A percentile compares a stretch with the other conserved stretches of the same genome.
Evolutionary conservation across 106 monocot genomes (phyloP).

Genomic region (Acorus gramineus): DNA sequence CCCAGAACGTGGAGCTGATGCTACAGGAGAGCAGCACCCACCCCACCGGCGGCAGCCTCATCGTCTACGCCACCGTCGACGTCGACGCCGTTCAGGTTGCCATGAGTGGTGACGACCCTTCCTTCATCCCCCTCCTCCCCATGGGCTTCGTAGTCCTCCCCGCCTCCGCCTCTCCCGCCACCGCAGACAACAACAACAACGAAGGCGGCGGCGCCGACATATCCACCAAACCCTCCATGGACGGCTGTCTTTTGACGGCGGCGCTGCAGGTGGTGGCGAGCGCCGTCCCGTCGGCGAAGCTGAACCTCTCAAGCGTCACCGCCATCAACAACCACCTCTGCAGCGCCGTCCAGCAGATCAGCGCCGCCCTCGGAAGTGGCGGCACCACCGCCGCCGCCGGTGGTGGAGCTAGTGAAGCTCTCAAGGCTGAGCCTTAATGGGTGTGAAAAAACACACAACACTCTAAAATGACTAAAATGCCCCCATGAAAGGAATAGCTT

Average conservation of each 20-base stretch:
- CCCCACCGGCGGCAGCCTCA: slow-evolving; percentile 62
- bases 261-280: slow-evolving; percentile 73
- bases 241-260: slow-evolving; percentile 68
- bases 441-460: slow-evolving; percentile 4
- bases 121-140: slow-evolving; percentile 88
- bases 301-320: slow-evolving; percentile 74
- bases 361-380: slow-evolving; percentile 21
- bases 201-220: not conserved
- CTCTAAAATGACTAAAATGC: slow-evolving; percentile 18
- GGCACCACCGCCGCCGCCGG: not conserved
- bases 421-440: not conserved
- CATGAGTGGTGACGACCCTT: slow-evolving; percentile 80
- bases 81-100: slow-evolving; percentile 72
- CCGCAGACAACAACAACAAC: too few relatives aligned
- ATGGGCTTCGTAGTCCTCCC: slow-evolving; percentile 72
- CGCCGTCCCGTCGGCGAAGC: slow-evolving; percentile 69
- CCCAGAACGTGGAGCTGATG: slow-evolving; percentile 92
- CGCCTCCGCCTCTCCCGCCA: not conserved
- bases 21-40: slow-evolving; percentile 98
- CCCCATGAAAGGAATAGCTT: slow-evolving; percentile 11
- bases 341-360: slow-evolving; percentile 75
- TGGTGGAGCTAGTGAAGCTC: slow-evolving; percentile 11
- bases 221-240: not conserved
- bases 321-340: slow-evolving; percentile 72
- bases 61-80: slow-evolving; percentile 70